Evolutionary conservation across 2,329 filamentous ascomycete genomes (phyloP).

Genomic region (Aureobasidium musti): DNA sequence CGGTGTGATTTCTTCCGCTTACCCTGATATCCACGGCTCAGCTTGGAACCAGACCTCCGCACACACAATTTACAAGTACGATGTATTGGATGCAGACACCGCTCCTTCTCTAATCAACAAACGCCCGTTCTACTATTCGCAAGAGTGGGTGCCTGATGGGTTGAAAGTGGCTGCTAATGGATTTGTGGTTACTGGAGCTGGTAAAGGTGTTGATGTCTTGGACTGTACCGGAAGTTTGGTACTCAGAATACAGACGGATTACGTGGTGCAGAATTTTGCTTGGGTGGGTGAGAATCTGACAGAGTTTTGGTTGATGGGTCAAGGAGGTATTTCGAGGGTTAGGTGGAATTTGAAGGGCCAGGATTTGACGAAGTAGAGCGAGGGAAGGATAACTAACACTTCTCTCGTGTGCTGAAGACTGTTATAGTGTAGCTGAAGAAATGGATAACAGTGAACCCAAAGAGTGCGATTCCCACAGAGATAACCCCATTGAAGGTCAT

Average conservation of each 20-base stretch:
- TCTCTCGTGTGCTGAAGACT: too few relatives aligned
- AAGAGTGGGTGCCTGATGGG: conserved; percentile 48
- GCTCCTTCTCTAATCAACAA: conserved; percentile 44
- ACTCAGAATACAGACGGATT: conserved; percentile 48
- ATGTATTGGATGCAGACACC: conserved; percentile 39
- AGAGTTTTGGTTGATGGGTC: conserved; percentile 47
- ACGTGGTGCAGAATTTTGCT: conserved; percentile 50
- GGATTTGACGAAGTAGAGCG: conserved; percentile 30
- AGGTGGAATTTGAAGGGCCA: conserved; percentile 44
- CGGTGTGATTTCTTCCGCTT: neutral
- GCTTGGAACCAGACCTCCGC: conserved; percentile 40
- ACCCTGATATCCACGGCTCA: conserved; percentile 36
- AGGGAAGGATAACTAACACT: too few relatives aligned
- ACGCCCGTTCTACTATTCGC: conserved; percentile 45
- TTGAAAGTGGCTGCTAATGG: conserved; percentile 49
- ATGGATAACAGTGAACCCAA: too few relatives aligned
- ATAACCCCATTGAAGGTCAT: too few relatives aligned
- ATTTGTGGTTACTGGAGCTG: conserved; percentile 46
- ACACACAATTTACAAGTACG: conserved; percentile 47
- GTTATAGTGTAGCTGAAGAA: too few relatives aligned
- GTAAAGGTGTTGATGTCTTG: conserved; percentile 46
- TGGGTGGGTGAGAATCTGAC: conserved; percentile 46
- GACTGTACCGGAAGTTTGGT: conserved; percentile 45
- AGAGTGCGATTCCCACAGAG: too few relatives aligned
- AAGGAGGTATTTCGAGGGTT: conserved; percentile 45